Conservation (phyloP, 2,329 filamentous ascomycete genomes). For the Madurella mycetomatis region DNA sequence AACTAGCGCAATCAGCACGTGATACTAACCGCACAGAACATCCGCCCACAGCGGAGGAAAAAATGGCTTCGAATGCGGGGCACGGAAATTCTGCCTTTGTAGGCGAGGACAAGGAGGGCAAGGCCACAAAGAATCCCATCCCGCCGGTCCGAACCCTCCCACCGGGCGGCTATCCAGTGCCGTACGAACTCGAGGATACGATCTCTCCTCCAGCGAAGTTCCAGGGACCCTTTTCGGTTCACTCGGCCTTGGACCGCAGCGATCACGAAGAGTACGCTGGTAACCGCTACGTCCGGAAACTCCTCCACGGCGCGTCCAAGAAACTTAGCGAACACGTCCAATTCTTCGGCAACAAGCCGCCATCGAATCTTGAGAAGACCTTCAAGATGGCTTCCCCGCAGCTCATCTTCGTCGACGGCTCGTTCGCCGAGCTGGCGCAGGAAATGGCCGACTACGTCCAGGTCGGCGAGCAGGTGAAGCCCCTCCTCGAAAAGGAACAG, state of each 20-base stretch:
- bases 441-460: constrained; percentile 96
- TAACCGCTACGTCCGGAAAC: constrained; percentile 3
- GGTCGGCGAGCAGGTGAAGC: constrained; percentile 70
- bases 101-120: constrained; percentile 4
- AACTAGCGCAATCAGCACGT: constrained; percentile 18
- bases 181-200: constrained; percentile 19
- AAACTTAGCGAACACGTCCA: neutral
- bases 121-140: constrained; percentile 17
- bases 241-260: neutral
- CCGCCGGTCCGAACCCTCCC: constrained; percentile 13
- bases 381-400: constrained; percentile 47
- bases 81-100: constrained; percentile 23
- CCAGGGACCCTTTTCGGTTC: neutral
- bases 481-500: constrained; percentile 67
- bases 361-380: neutral
- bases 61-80: constrained; percentile 27
- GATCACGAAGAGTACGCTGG: neutral
- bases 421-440: constrained; percentile 85
- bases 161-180: constrained; percentile 14
- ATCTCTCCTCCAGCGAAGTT: constrained; percentile 15
- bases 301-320: constrained; percentile 7
- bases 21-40: constrained; percentile 23
- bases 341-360: constrained; percentile 9
- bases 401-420: constrained; percentile 79
- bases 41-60: constrained; percentile 9